These are phyloP conservation scores for Pichia pseudocactophila DNA, from an alignment of 805 yeast genomes.

Conservation along the genomic window DNA sequence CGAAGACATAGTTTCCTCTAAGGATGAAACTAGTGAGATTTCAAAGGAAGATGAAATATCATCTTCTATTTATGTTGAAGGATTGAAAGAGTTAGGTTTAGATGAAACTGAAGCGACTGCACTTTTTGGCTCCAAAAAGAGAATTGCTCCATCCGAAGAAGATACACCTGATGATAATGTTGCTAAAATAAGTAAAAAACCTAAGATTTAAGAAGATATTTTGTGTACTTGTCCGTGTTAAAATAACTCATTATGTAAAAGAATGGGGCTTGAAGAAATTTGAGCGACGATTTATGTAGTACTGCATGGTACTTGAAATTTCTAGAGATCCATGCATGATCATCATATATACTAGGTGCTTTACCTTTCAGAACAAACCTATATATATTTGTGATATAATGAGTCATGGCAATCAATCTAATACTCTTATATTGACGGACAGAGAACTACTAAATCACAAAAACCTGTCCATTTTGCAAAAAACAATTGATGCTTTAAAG, in stretches of 20 bases:
- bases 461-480: conserved; percentile 14
- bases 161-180: not conserved
- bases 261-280: too few species aligned
- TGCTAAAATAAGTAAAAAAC: conserved; percentile 1
- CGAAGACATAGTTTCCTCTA: conserved; percentile 37
- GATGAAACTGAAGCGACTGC: conserved; percentile 60
- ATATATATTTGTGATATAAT: not conserved
- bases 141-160: conserved; percentile 16
- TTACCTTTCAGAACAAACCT: too few species aligned
- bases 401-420: conserved; percentile 14
- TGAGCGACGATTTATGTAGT: too few species aligned
- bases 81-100: conserved; percentile 72
- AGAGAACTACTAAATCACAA: conserved; percentile 12
- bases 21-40: conserved; percentile 21
- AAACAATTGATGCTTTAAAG: conserved; percentile 13
- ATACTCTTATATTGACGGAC: conserved; percentile 25
- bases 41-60: conserved; percentile 29
- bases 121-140: conserved; percentile 50
- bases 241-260: too few species aligned
- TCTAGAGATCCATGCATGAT: too few species aligned
- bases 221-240: too few species aligned
- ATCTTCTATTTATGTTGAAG: conserved; percentile 58
- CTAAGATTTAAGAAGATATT: not conserved
- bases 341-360: too few species aligned
- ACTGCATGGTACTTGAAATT: too few species aligned